Base-by-base conservation (phyloP, 148 eudicot genomes). In the Suaeda aralocaspica region DNA sequence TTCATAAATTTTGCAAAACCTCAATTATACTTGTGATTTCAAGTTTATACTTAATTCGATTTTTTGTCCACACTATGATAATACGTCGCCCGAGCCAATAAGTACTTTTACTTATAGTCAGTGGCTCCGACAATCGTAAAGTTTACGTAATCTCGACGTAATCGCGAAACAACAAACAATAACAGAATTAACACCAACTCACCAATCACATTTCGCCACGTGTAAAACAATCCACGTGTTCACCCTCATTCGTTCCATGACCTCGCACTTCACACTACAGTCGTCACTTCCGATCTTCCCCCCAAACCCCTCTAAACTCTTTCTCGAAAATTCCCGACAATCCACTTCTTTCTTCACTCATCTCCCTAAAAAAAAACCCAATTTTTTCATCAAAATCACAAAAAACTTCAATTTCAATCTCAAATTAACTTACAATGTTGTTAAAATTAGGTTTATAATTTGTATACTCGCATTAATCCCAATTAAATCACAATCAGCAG, bases 401-500 rank as follows among this genome's bases (percentile, higher is more conserved):
- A 18, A 29, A n/a, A n/a, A n/a, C 53, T 46, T 10, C 28, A 44
- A 49, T 62, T 30, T 52, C 28, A 45, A 66, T 31, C 53, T 30
- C 53, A 49, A 52, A n/a, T n/a, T 16, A 59, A 30, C 30, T n/a
- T 25, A 26, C 55, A 61, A 85, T 80, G 82, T 59, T 77, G 33
- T 55, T 74, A 31, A 76, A 73, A 52, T 63, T 80, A 75, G 81
- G 50, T 49, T 85, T 49, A n/a, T 72, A 2, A 11, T 86, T 24
- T 71, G 78, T 21, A 22, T 79, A 25, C 74, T 86, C 9, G 67
- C 81, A 28, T 65, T 84, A 1, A 6, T 48, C 46, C 57, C 87
- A 21, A 33, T 68, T 6, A 78, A 60, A 24, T 76, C 85, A 0
- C 68, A 84, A 74, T 79, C 93, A 3, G 99, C 97, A 18, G 96